Base-by-base conservation (phyloP, 23 red algal genomes). In the Cyanidiococcus yangmingshanensis region DNA sequence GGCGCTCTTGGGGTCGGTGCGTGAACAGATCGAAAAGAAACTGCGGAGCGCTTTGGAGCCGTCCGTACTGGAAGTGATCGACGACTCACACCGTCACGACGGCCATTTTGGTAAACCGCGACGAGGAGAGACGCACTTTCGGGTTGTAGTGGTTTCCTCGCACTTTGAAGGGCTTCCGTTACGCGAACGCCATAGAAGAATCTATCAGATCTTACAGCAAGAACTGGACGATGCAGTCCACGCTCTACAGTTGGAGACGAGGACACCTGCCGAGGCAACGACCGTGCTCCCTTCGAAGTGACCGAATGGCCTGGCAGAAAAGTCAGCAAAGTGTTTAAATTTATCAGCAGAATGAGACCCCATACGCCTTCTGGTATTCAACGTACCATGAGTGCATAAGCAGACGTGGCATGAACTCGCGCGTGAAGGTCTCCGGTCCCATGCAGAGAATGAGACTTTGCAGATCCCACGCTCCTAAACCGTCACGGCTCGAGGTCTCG, bases 61-160 rank as follows among this genome's bases (percentile, higher is more conserved):
- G 34, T 38, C 74, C 41, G 33, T 50, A 57, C 50, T 92, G 26
- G 75, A 77, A n/a, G 54, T 92, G 26, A 74, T 77, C 27, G 89
- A 92, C 78, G 83, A 92, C 63, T 82, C 83, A 39, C 77, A 75
- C 41, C 74, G 74, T 38, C 89, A 92, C 79, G 83, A 74, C 30
- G 79, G 79, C 34, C 89, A 92, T 51, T 58, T 57, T 17, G 58
- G 85, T 30, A 87, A 80, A 25, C 89, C 89, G 24, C 58, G 58
- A 15, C 40, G 57, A 18, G 83, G 76, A n/a, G 89, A 92, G 57
- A 92, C 89, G 1, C 89, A 92, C 77, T 92, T 92, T 77, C 75
- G 75, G 37, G 38, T 92, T 37, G 33, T 59, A 39, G 36, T 93
- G 30, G 84, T 87, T 1, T 93, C 90, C 15, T 37, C 68, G 36